Base-by-base conservation (phyloP, 2,329 filamentous ascomycete species). In the Ploettnerulaceae sp. region DNA sequence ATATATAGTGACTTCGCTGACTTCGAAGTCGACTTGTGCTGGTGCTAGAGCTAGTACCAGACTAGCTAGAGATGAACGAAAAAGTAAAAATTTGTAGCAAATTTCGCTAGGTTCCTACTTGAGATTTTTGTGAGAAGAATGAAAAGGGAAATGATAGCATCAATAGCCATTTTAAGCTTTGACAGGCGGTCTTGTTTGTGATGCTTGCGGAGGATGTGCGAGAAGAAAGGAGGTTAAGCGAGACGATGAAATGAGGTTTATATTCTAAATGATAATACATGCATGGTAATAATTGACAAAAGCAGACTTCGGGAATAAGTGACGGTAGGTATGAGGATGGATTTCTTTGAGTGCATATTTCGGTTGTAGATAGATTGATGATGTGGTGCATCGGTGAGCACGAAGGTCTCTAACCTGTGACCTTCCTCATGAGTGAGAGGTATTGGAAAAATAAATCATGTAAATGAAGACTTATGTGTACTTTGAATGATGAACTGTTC, bases 211-310 rank as follows among this genome's bases (percentile, higher is more conserved):
- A 25, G 18, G 21, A 39, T 15, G 7, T 14, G 14, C 11, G n/a
- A 29, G 6, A 40, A 33, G 17, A 42, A 42, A 42, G 39, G 8
- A 11, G 12, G 8, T 14, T 33, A 42, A 42, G 39, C 39, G 39
- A 42, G 39, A 7, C 15, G n/a, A 11, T 33, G 9, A 33, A 32
- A 25, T 3, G n/a, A 28, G 21, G 15, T 8, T 25, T 25, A 4
- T 6, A n/a, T 4, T 17, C 36, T 26, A 28, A 20, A 25, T 2
- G 15, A 4, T 38, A 17, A 17, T 26, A 7, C 8, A 12, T 28
- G 5, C 15, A 18, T 28, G 24, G n/a, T n/a, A n/a, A n/a, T n/a
- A n/a, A 20, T 26, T 7, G 24, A 39, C 20, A 12, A 24, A 26
- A 22, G n/a, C 15, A 25, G 18, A 17, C 17, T 18, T 22, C 14